phyloP scores from a whole-genome alignment of 495 filamentous ascomycete genomes.

The Hypoxylon lienhwacheense region DNA sequence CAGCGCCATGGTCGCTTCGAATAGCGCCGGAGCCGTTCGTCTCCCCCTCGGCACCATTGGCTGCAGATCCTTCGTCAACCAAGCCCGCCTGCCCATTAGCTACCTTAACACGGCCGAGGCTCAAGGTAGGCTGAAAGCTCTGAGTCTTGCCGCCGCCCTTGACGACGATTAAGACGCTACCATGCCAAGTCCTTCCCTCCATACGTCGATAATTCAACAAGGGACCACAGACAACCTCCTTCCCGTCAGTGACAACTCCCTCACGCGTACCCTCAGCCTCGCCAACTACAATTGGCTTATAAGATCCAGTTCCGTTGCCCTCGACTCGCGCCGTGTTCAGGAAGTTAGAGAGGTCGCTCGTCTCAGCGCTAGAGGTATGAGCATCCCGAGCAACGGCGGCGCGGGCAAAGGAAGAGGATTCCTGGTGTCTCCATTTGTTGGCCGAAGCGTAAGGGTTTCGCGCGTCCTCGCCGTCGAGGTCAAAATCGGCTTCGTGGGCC shows the following conservation, averaged over 20 bases:
- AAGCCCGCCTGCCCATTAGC: conserved; percentile 21
- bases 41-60: conserved; percentile 13
- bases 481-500: conserved; percentile 35
- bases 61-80: conserved; percentile 7
- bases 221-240: conserved; percentile 76
- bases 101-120: conserved; percentile 33
- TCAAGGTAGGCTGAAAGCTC: conserved; percentile 37
- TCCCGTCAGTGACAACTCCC: conserved; percentile 38
- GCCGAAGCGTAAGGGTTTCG: conserved; percentile 53
- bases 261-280: conserved; percentile 37
- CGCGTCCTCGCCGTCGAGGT: conserved; percentile 33
- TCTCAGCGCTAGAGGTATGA: conserved; percentile 41
- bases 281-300: conserved; percentile 48
- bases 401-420: conserved; percentile 51
- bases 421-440: conserved; percentile 55
- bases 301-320: conserved; percentile 33
- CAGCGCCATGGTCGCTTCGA: conserved; percentile 35
- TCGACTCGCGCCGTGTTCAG: conserved; percentile 53
- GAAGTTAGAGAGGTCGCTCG: conserved; percentile 53
- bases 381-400: conserved; percentile 47
- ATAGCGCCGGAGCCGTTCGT: conserved; percentile 11
- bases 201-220: conserved; percentile 84
- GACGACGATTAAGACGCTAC: conserved; percentile 80
- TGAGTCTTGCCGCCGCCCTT: conserved; percentile 60
- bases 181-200: conserved; percentile 74